Percentiles rank a stretch among this genome's conserved stretches.
Evolutionary conservation across 78 protist species (phyloP).

Genomic region (Emiliania huxleyi): DNA sequence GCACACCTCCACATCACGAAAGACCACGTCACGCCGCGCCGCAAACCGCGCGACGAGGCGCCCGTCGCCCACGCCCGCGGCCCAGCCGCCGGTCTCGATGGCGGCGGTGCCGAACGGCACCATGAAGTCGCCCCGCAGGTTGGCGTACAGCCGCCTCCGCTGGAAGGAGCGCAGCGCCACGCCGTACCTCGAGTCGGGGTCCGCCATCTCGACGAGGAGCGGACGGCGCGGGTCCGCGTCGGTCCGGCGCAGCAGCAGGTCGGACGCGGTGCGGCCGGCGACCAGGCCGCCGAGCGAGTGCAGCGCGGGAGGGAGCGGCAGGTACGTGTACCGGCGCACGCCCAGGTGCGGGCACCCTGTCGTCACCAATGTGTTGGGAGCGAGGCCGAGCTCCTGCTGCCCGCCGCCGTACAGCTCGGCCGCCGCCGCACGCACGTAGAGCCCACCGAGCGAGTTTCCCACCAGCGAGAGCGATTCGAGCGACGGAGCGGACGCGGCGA

Average conservation of each 20-base stretch:
- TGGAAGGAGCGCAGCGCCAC: neutral
- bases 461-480: neutral
- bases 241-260: neutral
- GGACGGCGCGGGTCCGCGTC: no score
- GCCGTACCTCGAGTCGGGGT: neutral
- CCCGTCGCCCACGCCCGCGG: neutral
- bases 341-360: neutral
- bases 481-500: neutral
- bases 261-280: neutral
- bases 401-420: neutral
- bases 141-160: neutral
- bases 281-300: neutral
- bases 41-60: neutral
- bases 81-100: neutral
- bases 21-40: neutral
- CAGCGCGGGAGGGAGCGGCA: neutral
- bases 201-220: neutral
- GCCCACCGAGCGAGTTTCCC: neutral
- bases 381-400: neutral
- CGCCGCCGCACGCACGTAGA: neutral
- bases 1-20: neutral
- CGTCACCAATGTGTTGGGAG: neutral
- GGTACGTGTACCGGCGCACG: neutral
- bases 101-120: neutral
- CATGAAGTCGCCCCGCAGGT: neutral